phyloP scores from a whole-genome alignment of 306 rosid species.

The Phaseolus lunatus region DNA sequence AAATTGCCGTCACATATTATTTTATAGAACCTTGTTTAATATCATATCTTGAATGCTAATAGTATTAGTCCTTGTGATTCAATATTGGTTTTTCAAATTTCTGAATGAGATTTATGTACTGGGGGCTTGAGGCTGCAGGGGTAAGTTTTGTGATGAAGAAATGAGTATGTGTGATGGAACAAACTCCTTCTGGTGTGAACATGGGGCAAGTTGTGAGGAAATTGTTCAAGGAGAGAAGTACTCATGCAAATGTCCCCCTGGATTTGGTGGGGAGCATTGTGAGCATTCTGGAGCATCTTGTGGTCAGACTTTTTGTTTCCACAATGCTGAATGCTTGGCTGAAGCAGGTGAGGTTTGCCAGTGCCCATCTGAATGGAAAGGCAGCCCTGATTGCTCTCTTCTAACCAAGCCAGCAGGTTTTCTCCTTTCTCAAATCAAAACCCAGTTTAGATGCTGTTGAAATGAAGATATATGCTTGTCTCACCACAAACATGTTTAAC shows the following conservation, averaged over 20 bases:
- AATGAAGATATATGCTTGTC: not conserved
- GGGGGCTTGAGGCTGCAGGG: too few species aligned
- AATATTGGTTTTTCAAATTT: not conserved
- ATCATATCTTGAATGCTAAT: not conserved
- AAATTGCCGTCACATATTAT: too few species aligned
- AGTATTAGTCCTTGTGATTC: constrained; percentile 1
- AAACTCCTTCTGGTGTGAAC: constrained; percentile 53
- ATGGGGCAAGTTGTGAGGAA: constrained; percentile 48
- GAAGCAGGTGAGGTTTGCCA: constrained; percentile 41
- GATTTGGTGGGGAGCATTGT: constrained; percentile 44
- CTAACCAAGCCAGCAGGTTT: constrained; percentile 45
- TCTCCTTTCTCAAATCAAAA: constrained; percentile 3
- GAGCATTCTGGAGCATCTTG: constrained; percentile 42
- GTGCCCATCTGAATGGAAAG: constrained; percentile 44
- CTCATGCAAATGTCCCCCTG: constrained; percentile 39
- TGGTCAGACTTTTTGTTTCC: constrained; percentile 50
- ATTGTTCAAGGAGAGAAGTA: constrained; percentile 51
- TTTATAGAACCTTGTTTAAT: not conserved
- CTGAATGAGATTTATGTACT: constrained; percentile 37
- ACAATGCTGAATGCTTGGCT: constrained; percentile 44
- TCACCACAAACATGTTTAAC: not conserved
- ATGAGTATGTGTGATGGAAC: constrained; percentile 54
- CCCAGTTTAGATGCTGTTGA: not conserved
- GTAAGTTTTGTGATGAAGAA: constrained; percentile 51
- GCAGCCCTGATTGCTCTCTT: constrained; percentile 49